Evolutionary conservation across 768 basidiomycete species (phyloP).

Genomic region (Boletus rex-veris): DNA sequence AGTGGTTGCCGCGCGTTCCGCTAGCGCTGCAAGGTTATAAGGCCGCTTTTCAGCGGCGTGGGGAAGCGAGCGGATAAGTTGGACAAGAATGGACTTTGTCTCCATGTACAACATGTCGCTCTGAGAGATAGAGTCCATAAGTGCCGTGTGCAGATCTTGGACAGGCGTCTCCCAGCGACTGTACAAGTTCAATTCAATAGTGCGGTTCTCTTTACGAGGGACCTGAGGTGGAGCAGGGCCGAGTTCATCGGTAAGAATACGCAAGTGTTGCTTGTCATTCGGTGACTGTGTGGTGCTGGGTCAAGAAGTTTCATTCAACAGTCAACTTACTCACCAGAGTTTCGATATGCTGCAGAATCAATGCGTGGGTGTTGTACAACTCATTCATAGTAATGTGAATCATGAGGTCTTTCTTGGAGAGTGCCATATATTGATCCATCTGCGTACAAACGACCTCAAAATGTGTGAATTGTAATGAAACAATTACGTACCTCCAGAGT

Average conservation of each 20-base stretch:
- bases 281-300: conserved; percentile 60
- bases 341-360: conserved; percentile 94
- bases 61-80: conserved; percentile 93
- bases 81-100: conserved; percentile 98
- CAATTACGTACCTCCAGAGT: conserved; percentile 76
- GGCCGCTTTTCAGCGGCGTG: conserved; percentile 80
- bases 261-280: conserved; percentile 96
- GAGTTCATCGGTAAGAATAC: conserved; percentile 94
- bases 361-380: conserved; percentile 96
- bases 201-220: conserved; percentile 95
- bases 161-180: conserved; percentile 99
- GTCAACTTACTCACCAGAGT: conserved; percentile 61
- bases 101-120: conserved; percentile 99
- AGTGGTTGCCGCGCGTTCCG: conserved; percentile 94
- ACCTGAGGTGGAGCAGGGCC: conserved; percentile 93
- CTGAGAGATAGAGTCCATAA: conserved; percentile 96
- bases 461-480: not conserved
- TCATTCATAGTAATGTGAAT: conserved; percentile 99
- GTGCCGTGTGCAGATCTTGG: conserved; percentile 92
- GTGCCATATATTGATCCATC: conserved; percentile 99
- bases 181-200: conserved; percentile 88
- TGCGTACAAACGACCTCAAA: conserved; percentile 29
- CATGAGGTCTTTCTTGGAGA: conserved; percentile 97
- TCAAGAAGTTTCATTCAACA: not conserved
- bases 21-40: conserved; percentile 82